Base-by-base conservation (phyloP, 2,329 filamentous ascomycete genomes). In the Calycina herbarum region DNA sequence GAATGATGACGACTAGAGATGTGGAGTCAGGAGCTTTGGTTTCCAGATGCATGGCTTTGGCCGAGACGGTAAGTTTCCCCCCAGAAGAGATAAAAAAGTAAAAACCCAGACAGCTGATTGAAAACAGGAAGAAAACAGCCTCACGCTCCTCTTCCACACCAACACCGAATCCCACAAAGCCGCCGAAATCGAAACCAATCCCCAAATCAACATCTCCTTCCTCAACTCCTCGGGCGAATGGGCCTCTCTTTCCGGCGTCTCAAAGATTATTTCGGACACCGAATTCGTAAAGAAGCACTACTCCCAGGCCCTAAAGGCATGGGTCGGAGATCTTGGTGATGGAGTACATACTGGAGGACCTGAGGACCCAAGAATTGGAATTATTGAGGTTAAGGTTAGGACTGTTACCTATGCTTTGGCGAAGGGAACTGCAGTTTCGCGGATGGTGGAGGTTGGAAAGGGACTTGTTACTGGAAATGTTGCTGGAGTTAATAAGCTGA, bases 81-180 rank as follows among this genome's bases (percentile, higher is more conserved):
- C 8, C 6, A 24, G 7, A 63, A 8, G 2, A 31, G 13, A 15
- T 20, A 31, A 51, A 2, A 27, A 27, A 42, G 13, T 59, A 35
- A n/a, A 48, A 33, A 33, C 48, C 27, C 29, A 31, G 7, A 58
- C 13, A 64, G 29, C 13, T 51, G 17, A 61, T 20, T 69, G 15
- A 72, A 40, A 24, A 33, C 17, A 94, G 91, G 92, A 96, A 79
- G 82, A 84, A 68, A 89, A 89, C 69, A 90, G 91, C 73, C 83
- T 93, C 65, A 93, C 96, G 76, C 85, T 95, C 64, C 85, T 96
- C 77, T 96, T 96, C 85, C 90, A 95, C 82, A 93, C 93, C 75
- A 96, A 96, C 82, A 93, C 92, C 68, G 91, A 94, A 77, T 93
- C 91, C 10, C 88, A 92, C 79, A 96, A 97, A 83, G 93, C 92